Evolutionary conservation across 2,329 filamentous ascomycete species (phyloP), one percentile per base, ranked within the genome.

Genomic region (Trichoderma cornu-damae): DNA sequence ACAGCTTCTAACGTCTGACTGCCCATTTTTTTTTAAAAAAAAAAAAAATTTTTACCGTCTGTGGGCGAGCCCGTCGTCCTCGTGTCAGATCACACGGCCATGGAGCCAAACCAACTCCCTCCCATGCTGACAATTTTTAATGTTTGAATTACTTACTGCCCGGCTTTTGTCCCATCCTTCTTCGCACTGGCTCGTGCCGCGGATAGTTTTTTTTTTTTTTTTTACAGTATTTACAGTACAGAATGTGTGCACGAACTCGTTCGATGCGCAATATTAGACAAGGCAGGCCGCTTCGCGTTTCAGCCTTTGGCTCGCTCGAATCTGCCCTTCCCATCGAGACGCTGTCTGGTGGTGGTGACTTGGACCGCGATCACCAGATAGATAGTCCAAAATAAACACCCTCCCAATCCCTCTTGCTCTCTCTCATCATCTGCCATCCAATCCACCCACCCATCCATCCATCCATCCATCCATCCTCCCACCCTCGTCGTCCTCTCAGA

Each of bases 1-100:
- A 26, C 26, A 40, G 16, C 37, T 14, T 28, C 18, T 28, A 42
- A 50, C 16, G 49, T 22, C 49, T 42, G 37, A 42, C 26, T 28
- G 28, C 38, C 22, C n/a, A n/a, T n/a, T n/a, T n/a, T n/a, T n/a
- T n/a, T n/a, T n/a, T n/a, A n/a, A n/a, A n/a, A n/a, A n/a, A n/a
- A n/a, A n/a, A n/a, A n/a, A n/a, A n/a, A n/a, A n/a, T n/a, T 7
- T 14, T 35, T 24, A 24, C 1, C 12, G 20, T 12, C 22, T 50
- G 47, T 50, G 47, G 47, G 34, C n/a, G 34, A 50, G 47, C 34
- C n/a, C 47, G 32, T 28, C 47, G 11, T 26, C 47, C 32, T 50
- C 47, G 47, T 37, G 47, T 50, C 47, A 50, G 47, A 50, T 50
- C 20, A 49, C 38, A 44, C 37, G 47, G 35, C 4, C 32, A 49